Evolutionary conservation across 1,284 basidiomycete genomes (phyloP), one percentile per base, ranked within the genome.

Genomic region (Xerocomus amazonicus): DNA sequence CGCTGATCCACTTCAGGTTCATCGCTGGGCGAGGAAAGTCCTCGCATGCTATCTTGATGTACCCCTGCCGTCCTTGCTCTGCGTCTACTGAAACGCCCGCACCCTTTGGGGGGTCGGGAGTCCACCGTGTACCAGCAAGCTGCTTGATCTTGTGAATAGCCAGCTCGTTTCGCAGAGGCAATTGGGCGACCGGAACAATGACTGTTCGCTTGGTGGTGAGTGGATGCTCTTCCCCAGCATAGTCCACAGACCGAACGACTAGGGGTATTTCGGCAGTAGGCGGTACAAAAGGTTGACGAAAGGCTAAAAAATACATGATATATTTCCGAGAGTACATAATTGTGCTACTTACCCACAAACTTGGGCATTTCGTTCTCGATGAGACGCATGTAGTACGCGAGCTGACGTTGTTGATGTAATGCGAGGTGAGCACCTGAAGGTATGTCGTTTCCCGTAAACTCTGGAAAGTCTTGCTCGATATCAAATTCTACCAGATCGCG

Each of bases 1-100:
- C 90, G 59, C 86, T 87, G 19, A 83, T 85, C 83, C 87, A 91
- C 66, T 92, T 92, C 57, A 92, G 69, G 68, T 95, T 95, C 87
- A 89, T 85, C 23, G 81, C 75, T 1, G 83, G 77, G 57, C 81
- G 76, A 4, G 83, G 81, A 66, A 90, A 92, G 63, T 87, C 80
- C 59, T 93, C 92, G 63, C 88, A 90, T 1, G 87, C 79, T 51
- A 95, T 89, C 70, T 92, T 92, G 65, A 95, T 74, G 69, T 79
- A 93, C 9, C 91, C 91, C 50, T 90, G 78, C 50, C 74, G 54
- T n/a, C 51, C 77, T 59, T 78, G 80, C 34, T 68, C 68, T 32
- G 70, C 68, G 44, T 75, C 72, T 16, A 63, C 53, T 17, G 56
- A 67, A 28, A 58, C 70, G 55, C 89, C 90, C 29, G 81, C 75